Conservation (phyloP, 495 filamentous ascomycete genomes). For the Mycothermus thermophilus region DNA sequence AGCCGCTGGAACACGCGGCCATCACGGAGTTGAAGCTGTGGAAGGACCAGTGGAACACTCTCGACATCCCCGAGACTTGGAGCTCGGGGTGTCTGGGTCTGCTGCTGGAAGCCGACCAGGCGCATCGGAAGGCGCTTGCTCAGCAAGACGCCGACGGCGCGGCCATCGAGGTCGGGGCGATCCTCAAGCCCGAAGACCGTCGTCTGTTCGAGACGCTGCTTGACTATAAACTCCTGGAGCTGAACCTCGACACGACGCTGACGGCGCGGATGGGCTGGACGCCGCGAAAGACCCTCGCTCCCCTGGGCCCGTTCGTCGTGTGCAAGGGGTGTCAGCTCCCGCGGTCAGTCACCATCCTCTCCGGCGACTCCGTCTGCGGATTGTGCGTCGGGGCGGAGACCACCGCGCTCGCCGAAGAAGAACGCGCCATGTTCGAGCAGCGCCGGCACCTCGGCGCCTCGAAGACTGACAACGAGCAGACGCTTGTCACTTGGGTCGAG, state of each 20-base stretch:
- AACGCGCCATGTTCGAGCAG: conserved; percentile 2
- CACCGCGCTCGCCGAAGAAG: not conserved
- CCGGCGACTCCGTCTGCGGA: conserved; percentile 22
- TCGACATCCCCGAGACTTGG: conserved; percentile 34
- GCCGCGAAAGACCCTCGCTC: conserved; percentile 24
- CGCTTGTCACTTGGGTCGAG: conserved; percentile 28
- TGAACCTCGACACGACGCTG: conserved; percentile 27
- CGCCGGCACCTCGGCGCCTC: conserved; percentile 15
- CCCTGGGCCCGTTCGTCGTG: conserved; percentile 24
- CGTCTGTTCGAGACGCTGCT: conserved; percentile 28
- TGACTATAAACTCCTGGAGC: conserved; percentile 33
- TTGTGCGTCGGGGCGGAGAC: conserved; percentile 15
- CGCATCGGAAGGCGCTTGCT: conserved; percentile 11
- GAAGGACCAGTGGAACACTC: conserved; percentile 26
- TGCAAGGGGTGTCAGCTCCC: conserved; percentile 30
- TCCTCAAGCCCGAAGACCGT: conserved; percentile 21
- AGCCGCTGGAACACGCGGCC: conserved; percentile 23
- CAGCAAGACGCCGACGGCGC: not conserved
- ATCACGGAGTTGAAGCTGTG: conserved; percentile 25
- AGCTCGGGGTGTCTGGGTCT: conserved; percentile 28
- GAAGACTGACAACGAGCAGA: conserved; percentile 11
- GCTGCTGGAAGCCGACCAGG: conserved; percentile 29
- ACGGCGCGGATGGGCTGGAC: conserved; percentile 26
- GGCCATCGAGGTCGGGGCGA: not conserved
- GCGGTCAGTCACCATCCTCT: conserved; percentile 35